phyloP scores from a whole-genome alignment of 1,284 basidiomycete species.

The Irpex lacteus region DNA sequence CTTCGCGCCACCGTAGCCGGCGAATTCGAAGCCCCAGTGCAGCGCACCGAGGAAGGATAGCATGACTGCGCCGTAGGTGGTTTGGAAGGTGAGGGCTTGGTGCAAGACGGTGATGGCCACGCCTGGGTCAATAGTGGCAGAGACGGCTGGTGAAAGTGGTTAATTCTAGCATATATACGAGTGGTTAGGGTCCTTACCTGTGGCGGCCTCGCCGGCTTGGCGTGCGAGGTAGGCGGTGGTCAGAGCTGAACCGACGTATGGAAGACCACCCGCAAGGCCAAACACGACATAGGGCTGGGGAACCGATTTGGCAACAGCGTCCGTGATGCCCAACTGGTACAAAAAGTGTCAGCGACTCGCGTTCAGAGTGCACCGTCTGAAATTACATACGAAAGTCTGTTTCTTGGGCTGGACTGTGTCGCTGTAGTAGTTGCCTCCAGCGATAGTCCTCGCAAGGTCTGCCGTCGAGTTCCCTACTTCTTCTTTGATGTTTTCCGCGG shows the following conservation, averaged over 20 bases:
- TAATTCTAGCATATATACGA: background rate
- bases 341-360: background rate
- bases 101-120: slow-evolving; percentile 77
- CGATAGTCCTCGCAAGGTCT: slow-evolving; percentile 72
- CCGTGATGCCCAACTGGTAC: slow-evolving; percentile 65
- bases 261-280: slow-evolving; percentile 68
- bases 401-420: slow-evolving; percentile 43
- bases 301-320: slow-evolving; percentile 61
- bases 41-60: slow-evolving; percentile 93
- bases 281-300: slow-evolving; percentile 69
- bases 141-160: slow-evolving; percentile 38
- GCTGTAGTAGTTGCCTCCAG: slow-evolving; percentile 57
- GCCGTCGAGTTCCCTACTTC: slow-evolving; percentile 71
- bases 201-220: slow-evolving; percentile 69
- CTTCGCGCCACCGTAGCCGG: slow-evolving; percentile 65
- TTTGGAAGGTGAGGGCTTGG: slow-evolving; percentile 78
- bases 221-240: slow-evolving; percentile 82
- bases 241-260: slow-evolving; percentile 79
- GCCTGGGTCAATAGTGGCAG: slow-evolving; percentile 71
- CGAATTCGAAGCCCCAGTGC: slow-evolving; percentile 97
- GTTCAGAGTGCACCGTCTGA: background rate
- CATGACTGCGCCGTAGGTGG: slow-evolving; percentile 92
- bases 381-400: slow-evolving; percentile 55
- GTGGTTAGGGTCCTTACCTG: slow-evolving; percentile 30
- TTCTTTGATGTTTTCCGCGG: slow-evolving; percentile 70